Evolutionary conservation across 805 yeast genomes (phyloP), one percentile per base, ranked within the genome.

Genomic region (Ogataea naganishii): DNA sequence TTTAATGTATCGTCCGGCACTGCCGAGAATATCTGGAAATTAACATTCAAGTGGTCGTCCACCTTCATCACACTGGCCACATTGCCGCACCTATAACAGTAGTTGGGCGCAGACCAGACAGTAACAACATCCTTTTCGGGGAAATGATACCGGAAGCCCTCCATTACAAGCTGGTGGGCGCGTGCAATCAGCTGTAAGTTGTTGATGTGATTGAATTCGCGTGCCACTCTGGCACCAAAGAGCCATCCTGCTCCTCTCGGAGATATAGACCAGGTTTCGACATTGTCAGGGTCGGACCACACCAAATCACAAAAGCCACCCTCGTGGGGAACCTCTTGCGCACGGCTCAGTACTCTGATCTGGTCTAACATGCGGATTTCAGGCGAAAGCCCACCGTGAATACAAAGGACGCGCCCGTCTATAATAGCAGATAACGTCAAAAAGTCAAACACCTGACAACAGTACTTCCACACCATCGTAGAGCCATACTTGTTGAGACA

Each of bases 221-320:
- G 64, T 12, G 95, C 92, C 15, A 92, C 96, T 53, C 81, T 80
- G 26, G 86, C 73, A 15, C 98, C 98, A 54, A 89, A 89, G 31
- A 89, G 61, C 97, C 97, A 89, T 9, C 98, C 98, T 0, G 98
- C 98, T 38, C 98, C 98, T 50, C 98, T 72, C 19, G 96, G 96
- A 17, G 94, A 80, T 14, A 92, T 95, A 14, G 95, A 96, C 98
- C 98, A 89, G 9, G 95, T 84, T 45, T 85, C 96, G 25, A 88
- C 95, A 47, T 88, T 88, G 53, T 89, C 97, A 2, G 98, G 98
- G 51, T 89, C 98, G 14, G 94, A 80, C 98, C 98, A 89, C 23
- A 89, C 88, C 46, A 89, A 70, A 56, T 89, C 98, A 51, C 96
- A 92, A 56, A 89, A 89, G 3, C 96, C 97, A 44, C 98, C 98